Conservation (phyloP, 2,329 filamentous ascomycete genomes). For the Nothomitra cinnamomea region DNA sequence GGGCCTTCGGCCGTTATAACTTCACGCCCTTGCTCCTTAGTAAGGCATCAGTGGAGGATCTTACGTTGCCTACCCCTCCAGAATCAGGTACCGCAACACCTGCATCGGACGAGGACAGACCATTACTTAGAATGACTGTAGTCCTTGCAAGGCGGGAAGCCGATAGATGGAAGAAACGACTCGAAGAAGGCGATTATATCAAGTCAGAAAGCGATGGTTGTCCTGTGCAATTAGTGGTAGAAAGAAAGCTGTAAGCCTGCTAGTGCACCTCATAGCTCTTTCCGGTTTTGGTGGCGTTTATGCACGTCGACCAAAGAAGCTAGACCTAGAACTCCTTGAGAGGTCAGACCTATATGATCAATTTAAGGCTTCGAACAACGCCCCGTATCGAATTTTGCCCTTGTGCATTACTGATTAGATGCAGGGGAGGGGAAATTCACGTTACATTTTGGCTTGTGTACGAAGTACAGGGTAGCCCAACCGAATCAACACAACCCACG, state of each 20-base stretch:
- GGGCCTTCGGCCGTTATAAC: constrained; percentile 93
- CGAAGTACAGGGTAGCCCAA: too few species aligned
- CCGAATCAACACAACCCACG: too few species aligned
- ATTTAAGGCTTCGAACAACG: too few species aligned
- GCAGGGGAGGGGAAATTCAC: too few species aligned
- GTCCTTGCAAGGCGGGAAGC: constrained; percentile 30
- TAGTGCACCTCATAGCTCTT: not conserved
- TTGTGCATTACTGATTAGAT: too few species aligned
- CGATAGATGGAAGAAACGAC: constrained; percentile 30
- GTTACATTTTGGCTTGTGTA: too few species aligned
- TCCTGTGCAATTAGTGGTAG: not conserved
- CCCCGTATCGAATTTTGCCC: too few species aligned
- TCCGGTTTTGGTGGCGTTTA: too few species aligned
- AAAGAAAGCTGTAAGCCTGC: not conserved
- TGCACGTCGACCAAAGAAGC: too few species aligned
- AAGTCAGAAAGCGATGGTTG: not conserved
- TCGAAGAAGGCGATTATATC: constrained; percentile 18
- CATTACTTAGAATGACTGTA: constrained; percentile 26
- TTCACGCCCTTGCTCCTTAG: constrained; percentile 46
- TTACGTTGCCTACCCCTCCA: constrained; percentile 2
- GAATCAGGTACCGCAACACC: constrained; percentile 3
- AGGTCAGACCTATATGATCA: too few species aligned
- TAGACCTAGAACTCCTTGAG: too few species aligned
- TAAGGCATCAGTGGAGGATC: not conserved
- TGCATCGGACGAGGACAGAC: not conserved